A percentile compares a stretch with the other conserved stretches of the same genome.
Conservation (phyloP, 2,329 filamentous ascomycete genomes). For the Ceratocystis variospora region DNA sequence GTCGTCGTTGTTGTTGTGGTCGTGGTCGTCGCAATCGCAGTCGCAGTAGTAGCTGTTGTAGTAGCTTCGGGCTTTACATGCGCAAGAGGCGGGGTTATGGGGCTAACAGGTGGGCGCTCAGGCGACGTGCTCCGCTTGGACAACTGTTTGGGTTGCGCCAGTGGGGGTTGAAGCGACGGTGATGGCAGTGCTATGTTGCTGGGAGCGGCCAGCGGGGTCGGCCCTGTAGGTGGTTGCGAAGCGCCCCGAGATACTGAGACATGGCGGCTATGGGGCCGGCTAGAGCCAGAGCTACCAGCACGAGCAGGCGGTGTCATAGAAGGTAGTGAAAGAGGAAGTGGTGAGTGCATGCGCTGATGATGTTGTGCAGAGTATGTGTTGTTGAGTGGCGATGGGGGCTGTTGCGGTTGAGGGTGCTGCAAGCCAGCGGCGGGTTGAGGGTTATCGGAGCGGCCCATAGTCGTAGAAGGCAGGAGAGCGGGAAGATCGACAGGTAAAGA, state of each 20-base stretch:
- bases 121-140: conserved; percentile 32
- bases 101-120: conserved; percentile 38
- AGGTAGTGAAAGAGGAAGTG: conserved; percentile 14
- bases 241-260: conserved; percentile 18
- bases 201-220: conserved; percentile 13
- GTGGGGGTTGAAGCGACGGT: conserved; percentile 14
- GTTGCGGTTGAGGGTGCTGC: conserved; percentile 17
- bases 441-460: conserved; percentile 13
- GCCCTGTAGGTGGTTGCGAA: conserved; percentile 11
- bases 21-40: too few species aligned
- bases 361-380: conserved; percentile 13
- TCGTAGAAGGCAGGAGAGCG: neutral
- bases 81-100: conserved; percentile 39
- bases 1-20: conserved; percentile 6
- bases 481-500: neutral
- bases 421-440: conserved; percentile 13
- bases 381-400: conserved; percentile 11
- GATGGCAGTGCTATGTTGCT: conserved; percentile 16
- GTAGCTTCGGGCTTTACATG: conserved; percentile 24
- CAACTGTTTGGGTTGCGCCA: conserved; percentile 7
- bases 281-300: conserved; percentile 24
- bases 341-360: conserved; percentile 17
- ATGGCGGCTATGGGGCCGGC: conserved; percentile 23
- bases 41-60: too few species aligned
- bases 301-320: conserved; percentile 14